Base-by-base conservation (phyloP, 2,329 filamentous ascomycete genomes). In the Coccinonectria pachysandricola region DNA sequence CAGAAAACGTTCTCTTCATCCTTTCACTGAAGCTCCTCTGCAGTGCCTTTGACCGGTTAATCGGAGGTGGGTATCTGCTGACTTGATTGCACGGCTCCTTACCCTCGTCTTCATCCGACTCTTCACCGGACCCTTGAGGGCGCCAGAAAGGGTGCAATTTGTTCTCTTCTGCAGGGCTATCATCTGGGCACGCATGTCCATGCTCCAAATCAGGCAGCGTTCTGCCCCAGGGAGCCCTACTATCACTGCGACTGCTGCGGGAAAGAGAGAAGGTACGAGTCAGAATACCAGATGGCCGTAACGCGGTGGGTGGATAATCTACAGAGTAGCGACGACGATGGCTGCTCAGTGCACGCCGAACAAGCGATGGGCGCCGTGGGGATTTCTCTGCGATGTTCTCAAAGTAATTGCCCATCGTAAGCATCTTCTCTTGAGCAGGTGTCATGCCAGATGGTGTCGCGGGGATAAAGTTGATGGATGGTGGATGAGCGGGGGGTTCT, bases 71-170 rank as follows among this genome's bases (percentile, higher is more conserved):
- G 35, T 71, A 68, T 26, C 54, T 50, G 42, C 62, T 61, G 8
- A 59, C 53, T 15, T 54, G 45, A 7, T 56, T 55, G 8, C 59
- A 53, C 1, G 56, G 43, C 12, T 57, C 54, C 10, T 53, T 46
- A 2, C 52, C 49, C 10, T 54, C 46, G 19, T 37, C 45, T 13
- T 42, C 40, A 12, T 48, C 38, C 10, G 28, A 42, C 2, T 44
- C 43, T 9, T 49, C 42, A 13, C 59, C 53, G 2, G 52, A 56
- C 39, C 64, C 63, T 9, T 64, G 51, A n/a, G 73, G 72, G 6
- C 66, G 60, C 73, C 73, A 78, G 41, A 68, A 67, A 1, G 73
- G 71, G 46, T 78, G 72, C 9, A 77, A 49, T 36, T 63, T 70
- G 23, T 60, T 59, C 19, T 63, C 62, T 23, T 78, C 71, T 2